phyloP scores from a whole-genome alignment of 345 rosid species.

The Laguncularia racemosa region DNA sequence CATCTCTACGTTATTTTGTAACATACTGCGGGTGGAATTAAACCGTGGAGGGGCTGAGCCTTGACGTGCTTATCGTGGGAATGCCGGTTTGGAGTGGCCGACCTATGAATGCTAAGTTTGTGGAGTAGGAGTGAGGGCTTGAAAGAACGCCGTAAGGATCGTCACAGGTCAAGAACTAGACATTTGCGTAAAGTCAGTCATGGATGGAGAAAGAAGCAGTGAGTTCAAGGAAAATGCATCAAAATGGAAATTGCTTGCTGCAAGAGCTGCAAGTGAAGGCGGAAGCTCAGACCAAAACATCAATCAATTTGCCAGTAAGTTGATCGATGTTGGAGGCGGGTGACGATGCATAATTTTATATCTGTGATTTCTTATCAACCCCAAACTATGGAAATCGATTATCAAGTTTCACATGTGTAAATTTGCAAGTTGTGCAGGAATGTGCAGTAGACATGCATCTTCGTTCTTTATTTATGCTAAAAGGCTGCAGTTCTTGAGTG shows the following conservation, averaged over 20 bases:
- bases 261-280: constrained; percentile 29
- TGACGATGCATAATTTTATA: too few species aligned
- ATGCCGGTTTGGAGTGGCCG: constrained; percentile 35
- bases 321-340: constrained; percentile 5
- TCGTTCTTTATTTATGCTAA: too few species aligned
- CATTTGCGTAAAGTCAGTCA: constrained; percentile 23
- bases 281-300: constrained; percentile 33
- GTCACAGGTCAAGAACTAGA: constrained; percentile 23
- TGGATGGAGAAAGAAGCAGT: constrained; percentile 27
- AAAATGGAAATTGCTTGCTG: constrained; percentile 32
- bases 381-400: too few species aligned
- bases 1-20: constrained; percentile 32
- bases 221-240: constrained; percentile 24
- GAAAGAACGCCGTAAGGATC: constrained; percentile 18
- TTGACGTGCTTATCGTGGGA: constrained; percentile 36
- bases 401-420: too few species aligned
- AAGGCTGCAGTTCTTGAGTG: too few species aligned
- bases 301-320: constrained; percentile 21
- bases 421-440: too few species aligned
- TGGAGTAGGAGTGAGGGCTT: constrained; percentile 33
- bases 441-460: too few species aligned
- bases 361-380: too few species aligned
- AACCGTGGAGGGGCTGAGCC: constrained; percentile 31
- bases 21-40: constrained; percentile 53
- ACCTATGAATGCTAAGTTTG: constrained; percentile 38